A percentile compares a stretch with the other conserved stretches of the same genome.
These are phyloP conservation scores for Guadua angustifolia DNA, from an alignment of 176 grass and related monocot species.

Conservation along the genomic window DNA sequence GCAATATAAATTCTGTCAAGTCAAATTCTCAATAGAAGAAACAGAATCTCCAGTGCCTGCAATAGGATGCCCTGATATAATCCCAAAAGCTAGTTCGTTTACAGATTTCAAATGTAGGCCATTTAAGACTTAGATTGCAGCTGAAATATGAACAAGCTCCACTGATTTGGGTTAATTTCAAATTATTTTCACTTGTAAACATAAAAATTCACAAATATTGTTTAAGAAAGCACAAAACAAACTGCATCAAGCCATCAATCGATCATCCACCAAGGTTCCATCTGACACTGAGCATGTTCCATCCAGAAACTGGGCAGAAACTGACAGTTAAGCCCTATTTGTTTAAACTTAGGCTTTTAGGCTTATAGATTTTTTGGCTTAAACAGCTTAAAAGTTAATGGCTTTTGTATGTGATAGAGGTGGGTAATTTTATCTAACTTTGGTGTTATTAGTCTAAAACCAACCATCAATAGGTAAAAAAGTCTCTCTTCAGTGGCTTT, in stretches of 20 bases:
- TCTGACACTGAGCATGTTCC: not conserved
- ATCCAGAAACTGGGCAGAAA: slow-evolving; percentile 6
- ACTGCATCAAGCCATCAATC: not conserved
- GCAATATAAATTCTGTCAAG: not conserved
- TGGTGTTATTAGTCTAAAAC: no score
- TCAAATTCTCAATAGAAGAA: slow-evolving; percentile 17
- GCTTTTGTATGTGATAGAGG: no score
- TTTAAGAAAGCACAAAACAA: not conserved
- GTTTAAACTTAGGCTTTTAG: no score
- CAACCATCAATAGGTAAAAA: no score
- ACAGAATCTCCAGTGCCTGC: not conserved
- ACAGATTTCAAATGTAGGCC: slow-evolving; percentile 13
- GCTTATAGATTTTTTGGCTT: no score
- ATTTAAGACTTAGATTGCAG: slow-evolving; percentile 7
- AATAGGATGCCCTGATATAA: not conserved
- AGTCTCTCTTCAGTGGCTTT: no score
- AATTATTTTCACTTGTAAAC: not conserved
- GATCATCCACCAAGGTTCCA: not conserved
- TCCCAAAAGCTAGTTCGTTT: not conserved
- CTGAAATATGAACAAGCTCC: not conserved
- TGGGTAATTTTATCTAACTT: no score
- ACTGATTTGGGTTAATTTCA: not conserved
- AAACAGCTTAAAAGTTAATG: no score
- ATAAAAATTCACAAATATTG: not conserved
- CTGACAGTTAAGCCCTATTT: no score